phyloP scores from a whole-genome alignment of 2,329 filamentous ascomycete species.

The Cytospora schulzeri region DNA sequence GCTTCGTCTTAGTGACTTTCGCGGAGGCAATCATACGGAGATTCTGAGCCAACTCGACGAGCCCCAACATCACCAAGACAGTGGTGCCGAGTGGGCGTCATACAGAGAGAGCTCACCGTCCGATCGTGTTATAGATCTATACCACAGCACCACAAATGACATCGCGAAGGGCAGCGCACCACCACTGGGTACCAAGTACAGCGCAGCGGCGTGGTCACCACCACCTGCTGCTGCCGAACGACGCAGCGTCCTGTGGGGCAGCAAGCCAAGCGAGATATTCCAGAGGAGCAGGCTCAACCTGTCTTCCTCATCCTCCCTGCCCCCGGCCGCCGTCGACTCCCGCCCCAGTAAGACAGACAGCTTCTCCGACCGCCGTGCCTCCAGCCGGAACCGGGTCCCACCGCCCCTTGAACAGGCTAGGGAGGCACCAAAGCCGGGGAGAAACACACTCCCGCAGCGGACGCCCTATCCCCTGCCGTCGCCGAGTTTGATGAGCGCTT shows the following conservation, averaged over 20 bases:
- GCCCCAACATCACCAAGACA: conserved; percentile 2
- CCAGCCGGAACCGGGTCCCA: conserved; percentile 4
- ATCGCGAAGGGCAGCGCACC: conserved; percentile 10
- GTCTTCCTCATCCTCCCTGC: conserved; percentile 10
- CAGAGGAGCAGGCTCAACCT: background rate
- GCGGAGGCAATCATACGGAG: background rate
- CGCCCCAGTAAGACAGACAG: conserved; percentile 9
- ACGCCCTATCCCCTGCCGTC: conserved; percentile 20
- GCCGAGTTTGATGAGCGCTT: background rate
- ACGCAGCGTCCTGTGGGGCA: conserved; percentile 14
- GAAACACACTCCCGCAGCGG: background rate
- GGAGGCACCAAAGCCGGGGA: background rate
- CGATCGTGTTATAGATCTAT: conserved; percentile 11
- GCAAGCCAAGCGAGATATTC: background rate
- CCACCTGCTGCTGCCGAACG: background rate
- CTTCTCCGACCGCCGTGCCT: conserved; percentile 21
- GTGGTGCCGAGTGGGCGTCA: background rate
- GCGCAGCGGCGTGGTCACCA: background rate
- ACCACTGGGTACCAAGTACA: background rate
- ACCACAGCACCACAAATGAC: conserved; percentile 11
- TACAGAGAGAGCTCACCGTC: conserved; percentile 16
- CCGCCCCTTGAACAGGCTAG: conserved; percentile 8
- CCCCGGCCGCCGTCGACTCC: background rate
- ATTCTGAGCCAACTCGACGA: background rate
- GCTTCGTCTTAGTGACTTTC: conserved; percentile 8